A percentile compares a stretch with the other conserved stretches of the same genome.
phyloP scores from a whole-genome alignment of 2,329 filamentous ascomycete species.

The Ampelomyces quisqualis region DNA sequence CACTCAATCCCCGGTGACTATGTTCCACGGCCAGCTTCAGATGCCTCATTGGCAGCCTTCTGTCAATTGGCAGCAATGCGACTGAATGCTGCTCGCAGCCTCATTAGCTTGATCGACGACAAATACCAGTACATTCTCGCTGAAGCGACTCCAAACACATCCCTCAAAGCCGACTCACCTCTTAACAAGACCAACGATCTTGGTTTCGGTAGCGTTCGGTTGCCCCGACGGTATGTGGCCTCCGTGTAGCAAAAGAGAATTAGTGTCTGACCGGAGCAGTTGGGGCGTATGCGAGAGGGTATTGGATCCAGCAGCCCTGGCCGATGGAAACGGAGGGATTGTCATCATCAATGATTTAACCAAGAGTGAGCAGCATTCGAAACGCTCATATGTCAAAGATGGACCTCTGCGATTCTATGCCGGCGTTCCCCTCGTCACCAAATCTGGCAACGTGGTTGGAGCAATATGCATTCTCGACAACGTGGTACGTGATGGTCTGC shows the following conservation, averaged over 20 bases:
- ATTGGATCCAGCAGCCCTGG: slow-evolving; percentile 4
- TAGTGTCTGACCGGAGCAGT: not conserved
- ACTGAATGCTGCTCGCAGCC: slow-evolving; percentile 26
- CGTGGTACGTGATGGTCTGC: slow-evolving; percentile 15
- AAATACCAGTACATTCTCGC: slow-evolving; percentile 36
- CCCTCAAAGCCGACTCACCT: slow-evolving; percentile 14
- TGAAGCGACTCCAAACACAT: slow-evolving; percentile 33
- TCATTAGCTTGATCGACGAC: slow-evolving; percentile 35
- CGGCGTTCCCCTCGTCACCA: slow-evolving; percentile 23
- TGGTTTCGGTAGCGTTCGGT: slow-evolving; percentile 24
- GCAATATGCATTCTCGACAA: slow-evolving; percentile 25
- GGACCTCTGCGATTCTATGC: slow-evolving; percentile 27
- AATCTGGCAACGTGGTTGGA: slow-evolving; percentile 22
- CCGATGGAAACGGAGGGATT: slow-evolving; percentile 6
- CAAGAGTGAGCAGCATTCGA: slow-evolving; percentile 5
- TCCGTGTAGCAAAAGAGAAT: not conserved
- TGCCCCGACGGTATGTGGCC: slow-evolving; percentile 10
- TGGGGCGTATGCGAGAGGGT: slow-evolving; percentile 19
- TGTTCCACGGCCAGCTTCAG: slow-evolving; percentile 13
- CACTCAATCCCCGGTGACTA: slow-evolving; percentile 6
- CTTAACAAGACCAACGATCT: slow-evolving; percentile 9
- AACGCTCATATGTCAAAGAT: slow-evolving; percentile 13
- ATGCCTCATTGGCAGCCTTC: slow-evolving; percentile 28
- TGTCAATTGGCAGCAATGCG: slow-evolving; percentile 32
- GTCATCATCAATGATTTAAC: slow-evolving; percentile 23